Percentiles rank a stretch among this genome's conserved stretches.
Evolutionary conservation across 768 basidiomycete species (phyloP).

Genomic region (Rubroboletus pulcherrimus): DNA sequence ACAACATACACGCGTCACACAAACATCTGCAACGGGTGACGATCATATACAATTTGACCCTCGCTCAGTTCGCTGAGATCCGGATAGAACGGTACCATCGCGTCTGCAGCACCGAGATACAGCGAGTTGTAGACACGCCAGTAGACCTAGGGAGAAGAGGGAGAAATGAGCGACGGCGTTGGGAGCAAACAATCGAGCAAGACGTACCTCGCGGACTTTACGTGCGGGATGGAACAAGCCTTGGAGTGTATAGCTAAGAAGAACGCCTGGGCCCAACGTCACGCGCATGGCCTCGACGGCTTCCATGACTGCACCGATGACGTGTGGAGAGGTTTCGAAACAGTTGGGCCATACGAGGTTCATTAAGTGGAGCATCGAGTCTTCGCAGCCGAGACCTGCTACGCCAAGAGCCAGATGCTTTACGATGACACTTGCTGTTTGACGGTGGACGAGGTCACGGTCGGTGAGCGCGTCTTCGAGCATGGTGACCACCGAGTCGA

Average conservation of each 20-base stretch:
- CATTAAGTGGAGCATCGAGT: conserved; percentile 96
- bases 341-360: conserved; percentile 99
- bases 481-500: conserved; percentile 96
- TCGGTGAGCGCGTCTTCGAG: conserved; percentile 98
- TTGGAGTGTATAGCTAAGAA: conserved; percentile 89
- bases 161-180: not conserved
- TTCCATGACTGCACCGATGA: conserved; percentile 97
- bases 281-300: conserved; percentile 97
- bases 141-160: conserved; percentile 49
- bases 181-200: not conserved
- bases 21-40: conserved; percentile 81
- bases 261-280: conserved; percentile 87
- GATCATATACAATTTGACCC: conserved; percentile 84
- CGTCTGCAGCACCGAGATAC: conserved; percentile 86
- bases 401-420: conserved; percentile 97
- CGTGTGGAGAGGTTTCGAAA: conserved; percentile 97
- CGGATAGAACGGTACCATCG: conserved; percentile 94
- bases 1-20: conserved; percentile 42
- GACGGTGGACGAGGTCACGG: conserved; percentile 96
- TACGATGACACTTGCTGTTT: conserved; percentile 97
- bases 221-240: conserved; percentile 97
- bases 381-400: conserved; percentile 95
- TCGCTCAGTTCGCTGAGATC: conserved; percentile 88
- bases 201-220: conserved; percentile 89
- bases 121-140: conserved; percentile 96